Evolutionary conservation across 1,284 basidiomycete genomes (phyloP).

Genomic region (Peniophora sp.): DNA sequence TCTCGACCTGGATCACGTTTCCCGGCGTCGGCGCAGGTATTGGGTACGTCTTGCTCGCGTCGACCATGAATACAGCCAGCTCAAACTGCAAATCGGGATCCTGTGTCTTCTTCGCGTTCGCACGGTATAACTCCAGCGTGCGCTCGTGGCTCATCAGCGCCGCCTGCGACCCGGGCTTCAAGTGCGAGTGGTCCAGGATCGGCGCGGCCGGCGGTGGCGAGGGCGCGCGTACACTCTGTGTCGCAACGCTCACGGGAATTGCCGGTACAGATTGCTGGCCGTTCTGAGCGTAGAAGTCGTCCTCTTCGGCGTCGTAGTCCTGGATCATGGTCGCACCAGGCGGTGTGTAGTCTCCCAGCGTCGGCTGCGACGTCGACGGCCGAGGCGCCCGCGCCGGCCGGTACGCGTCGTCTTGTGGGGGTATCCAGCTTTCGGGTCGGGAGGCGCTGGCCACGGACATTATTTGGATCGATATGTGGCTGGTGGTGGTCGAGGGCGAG

Average conservation of each 20-base stretch:
- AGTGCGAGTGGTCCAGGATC: conserved; percentile 88
- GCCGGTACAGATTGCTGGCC: conserved; percentile 1
- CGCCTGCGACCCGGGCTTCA: conserved; percentile 88
- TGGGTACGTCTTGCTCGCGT: conserved; percentile 83
- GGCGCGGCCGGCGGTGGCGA: conserved; percentile 49
- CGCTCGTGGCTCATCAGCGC: conserved; percentile 90
- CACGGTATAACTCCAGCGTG: conserved; percentile 93
- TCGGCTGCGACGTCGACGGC: no score
- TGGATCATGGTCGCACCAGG: conserved; percentile 15
- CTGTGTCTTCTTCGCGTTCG: conserved; percentile 98
- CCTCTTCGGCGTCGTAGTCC: conserved; percentile 4
- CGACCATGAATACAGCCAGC: conserved; percentile 98
- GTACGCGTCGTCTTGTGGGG: no score
- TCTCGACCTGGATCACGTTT: conserved; percentile 75
- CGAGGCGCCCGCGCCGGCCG: no score
- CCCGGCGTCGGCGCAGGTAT: conserved; percentile 60
- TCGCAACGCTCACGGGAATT: conserved; percentile 13
- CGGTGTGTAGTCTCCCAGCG: conserved; percentile 13
- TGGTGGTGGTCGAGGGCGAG: no score
- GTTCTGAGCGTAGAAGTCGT: conserved; percentile 12
- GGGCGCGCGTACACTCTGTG: conserved; percentile 35
- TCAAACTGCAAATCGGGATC: conserved; percentile 98
- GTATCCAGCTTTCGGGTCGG: no score
- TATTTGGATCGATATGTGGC: no score
- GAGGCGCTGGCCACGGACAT: no score